These are phyloP conservation scores for Albatrellus ellisii DNA, from an alignment of 768 basidiomycete genomes.

Conservation along the genomic window DNA sequence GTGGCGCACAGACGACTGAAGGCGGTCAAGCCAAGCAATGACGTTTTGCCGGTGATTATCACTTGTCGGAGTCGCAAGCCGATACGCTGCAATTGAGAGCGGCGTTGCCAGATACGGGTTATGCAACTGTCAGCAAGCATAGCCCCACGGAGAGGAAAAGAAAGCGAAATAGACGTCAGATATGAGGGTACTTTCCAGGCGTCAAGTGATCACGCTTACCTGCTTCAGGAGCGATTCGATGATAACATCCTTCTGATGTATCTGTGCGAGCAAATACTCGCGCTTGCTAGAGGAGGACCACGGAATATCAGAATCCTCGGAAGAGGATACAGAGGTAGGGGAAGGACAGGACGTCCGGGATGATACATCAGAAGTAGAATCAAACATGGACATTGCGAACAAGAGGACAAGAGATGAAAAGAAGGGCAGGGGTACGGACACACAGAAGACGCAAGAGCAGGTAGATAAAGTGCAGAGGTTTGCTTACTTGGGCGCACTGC, in stretches of 20 bases:
- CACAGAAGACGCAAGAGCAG: not conserved
- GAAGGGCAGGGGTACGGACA: slow-evolving; percentile 14
- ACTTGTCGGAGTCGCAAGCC: slow-evolving; percentile 64
- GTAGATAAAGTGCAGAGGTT: slow-evolving; percentile 2
- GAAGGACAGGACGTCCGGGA: slow-evolving; percentile 25
- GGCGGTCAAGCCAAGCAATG: slow-evolving; percentile 63
- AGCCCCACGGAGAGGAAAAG: not conserved
- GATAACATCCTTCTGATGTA: slow-evolving; percentile 78
- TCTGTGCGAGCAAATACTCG: slow-evolving; percentile 75
- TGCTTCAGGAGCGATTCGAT: slow-evolving; percentile 80
- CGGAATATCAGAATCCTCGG: slow-evolving; percentile 9
- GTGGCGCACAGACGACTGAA: slow-evolving; percentile 45
- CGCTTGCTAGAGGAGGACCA: slow-evolving; percentile 47
- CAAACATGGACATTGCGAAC: not conserved
- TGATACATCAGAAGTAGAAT: slow-evolving; percentile 18
- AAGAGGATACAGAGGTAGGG: slow-evolving; percentile 19
- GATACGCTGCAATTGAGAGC: slow-evolving; percentile 65
- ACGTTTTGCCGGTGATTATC: slow-evolving; percentile 57
- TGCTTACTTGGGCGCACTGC: slow-evolving; percentile 73
- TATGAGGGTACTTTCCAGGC: not conserved
- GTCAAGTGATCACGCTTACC: slow-evolving; percentile 24
- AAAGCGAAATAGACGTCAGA: not conserved
- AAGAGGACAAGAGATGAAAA: slow-evolving; percentile 3
- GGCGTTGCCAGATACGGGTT: slow-evolving; percentile 75
- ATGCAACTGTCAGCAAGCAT: slow-evolving; percentile 36